Percentiles rank a stretch among this genome's conserved stretches.
Conservation (phyloP, 75 land plant species). For the Chamaecyparis obtusa region DNA sequence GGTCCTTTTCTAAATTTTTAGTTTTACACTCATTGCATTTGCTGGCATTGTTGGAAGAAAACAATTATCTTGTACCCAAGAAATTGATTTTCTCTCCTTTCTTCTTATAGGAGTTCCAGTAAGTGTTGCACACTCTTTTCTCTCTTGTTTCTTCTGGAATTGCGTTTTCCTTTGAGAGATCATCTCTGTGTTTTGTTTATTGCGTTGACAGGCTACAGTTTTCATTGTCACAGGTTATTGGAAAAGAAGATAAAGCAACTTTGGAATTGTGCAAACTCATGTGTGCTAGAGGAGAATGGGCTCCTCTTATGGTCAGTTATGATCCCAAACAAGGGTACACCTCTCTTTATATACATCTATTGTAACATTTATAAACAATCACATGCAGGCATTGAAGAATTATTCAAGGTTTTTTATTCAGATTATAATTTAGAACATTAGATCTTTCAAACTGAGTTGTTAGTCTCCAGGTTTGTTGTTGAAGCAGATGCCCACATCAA, state of each 20-base stretch:
- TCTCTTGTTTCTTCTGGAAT: not conserved
- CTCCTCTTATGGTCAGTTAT: constrained; percentile 47
- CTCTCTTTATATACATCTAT: constrained; percentile 1
- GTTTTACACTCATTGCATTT: not conserved
- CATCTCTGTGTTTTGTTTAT: not conserved
- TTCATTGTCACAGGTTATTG: constrained; percentile 27
- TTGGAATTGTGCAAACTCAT: constrained; percentile 37
- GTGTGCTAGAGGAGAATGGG: constrained; percentile 39
- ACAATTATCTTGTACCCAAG: not conserved
- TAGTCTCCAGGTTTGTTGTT: constrained; percentile 42
- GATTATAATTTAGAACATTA: not conserved
- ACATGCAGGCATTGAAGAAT: not conserved
- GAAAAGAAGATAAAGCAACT: constrained; percentile 47
- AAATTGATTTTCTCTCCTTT: not conserved
- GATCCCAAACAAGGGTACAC: constrained; percentile 45
- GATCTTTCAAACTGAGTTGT: not conserved
- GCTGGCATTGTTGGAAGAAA: not conserved
- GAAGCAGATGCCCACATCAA: constrained; percentile 49
- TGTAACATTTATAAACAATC: not conserved
- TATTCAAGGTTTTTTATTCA: not conserved
- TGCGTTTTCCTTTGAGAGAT: not conserved
- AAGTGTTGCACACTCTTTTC: not conserved
- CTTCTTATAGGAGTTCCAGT: not conserved
- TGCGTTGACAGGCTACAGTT: not conserved
- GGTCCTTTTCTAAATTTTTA: not conserved